These are phyloP conservation scores for Nematodospora anomalae DNA, from an alignment of 1,139 yeast species.

Conservation along the genomic window DNA sequence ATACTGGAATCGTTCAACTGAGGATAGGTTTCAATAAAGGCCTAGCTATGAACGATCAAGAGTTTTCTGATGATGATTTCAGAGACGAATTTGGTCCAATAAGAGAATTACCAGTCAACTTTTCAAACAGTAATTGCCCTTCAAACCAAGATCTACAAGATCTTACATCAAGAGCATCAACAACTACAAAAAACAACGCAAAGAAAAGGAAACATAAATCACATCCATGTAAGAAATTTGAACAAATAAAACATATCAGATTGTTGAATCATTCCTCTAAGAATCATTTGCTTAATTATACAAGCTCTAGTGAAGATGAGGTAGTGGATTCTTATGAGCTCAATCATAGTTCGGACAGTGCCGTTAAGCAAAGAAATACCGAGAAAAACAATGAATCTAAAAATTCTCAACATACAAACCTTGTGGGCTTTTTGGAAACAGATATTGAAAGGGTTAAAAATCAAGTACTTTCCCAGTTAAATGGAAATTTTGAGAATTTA, in stretches of 20 bases:
- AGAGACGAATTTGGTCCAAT: slow-evolving; percentile 33
- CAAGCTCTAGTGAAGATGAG: slow-evolving; percentile 1
- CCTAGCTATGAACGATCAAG: neutral
- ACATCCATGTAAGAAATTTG: slow-evolving; percentile 9
- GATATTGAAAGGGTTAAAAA: slow-evolving; percentile 20
- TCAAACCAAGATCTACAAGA: neutral
- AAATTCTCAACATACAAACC: neutral
- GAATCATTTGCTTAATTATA: slow-evolving; percentile 8
- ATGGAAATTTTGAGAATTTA: slow-evolving; percentile 22
- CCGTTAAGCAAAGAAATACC: neutral
- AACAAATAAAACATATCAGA: slow-evolving; percentile 9
- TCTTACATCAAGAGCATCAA: neutral
- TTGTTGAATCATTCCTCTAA: slow-evolving; percentile 10
- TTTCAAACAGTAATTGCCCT: slow-evolving; percentile 17
- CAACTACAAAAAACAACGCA: neutral
- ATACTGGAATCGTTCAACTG: too few relatives aligned
- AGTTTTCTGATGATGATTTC: slow-evolving; percentile 22
- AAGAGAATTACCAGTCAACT: slow-evolving; percentile 24
- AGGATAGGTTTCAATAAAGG: too few relatives aligned
- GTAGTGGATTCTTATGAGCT: neutral
- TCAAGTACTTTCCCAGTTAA: slow-evolving; percentile 23
- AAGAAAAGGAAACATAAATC: neutral
- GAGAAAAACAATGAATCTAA: neutral
- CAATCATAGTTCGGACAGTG: neutral
- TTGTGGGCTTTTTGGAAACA: slow-evolving; percentile 3